Conservation (phyloP, 1,139 yeast species). For the Nakaseomyces kungkrabaensis region DNA sequence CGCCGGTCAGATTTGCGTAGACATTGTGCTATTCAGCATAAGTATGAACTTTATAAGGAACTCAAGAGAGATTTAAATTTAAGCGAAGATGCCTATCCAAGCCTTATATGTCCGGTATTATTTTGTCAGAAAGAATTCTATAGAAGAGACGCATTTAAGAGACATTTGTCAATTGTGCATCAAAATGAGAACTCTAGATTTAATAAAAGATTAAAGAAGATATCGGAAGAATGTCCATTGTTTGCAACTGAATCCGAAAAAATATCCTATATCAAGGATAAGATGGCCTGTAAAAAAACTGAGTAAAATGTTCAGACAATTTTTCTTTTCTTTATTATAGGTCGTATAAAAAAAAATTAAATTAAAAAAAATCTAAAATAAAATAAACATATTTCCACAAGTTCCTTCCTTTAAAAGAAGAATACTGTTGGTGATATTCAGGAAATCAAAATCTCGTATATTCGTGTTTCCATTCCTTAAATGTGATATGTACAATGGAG, state of each 20-base stretch:
- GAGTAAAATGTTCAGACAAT: not conserved
- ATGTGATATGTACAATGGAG: no score
- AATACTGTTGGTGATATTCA: no score
- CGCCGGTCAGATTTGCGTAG: constrained; percentile 52
- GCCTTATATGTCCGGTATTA: constrained; percentile 28
- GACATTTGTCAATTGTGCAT: constrained; percentile 48
- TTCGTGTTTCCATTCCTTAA: no score
- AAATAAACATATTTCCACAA: no score
- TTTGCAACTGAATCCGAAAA: constrained; percentile 6
- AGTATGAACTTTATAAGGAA: constrained; percentile 20
- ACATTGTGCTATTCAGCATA: constrained; percentile 52
- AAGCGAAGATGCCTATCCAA: constrained; percentile 24
- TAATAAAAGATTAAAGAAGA: constrained; percentile 31
- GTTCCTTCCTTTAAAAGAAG: no score
- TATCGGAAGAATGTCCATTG: constrained; percentile 6
- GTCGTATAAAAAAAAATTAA: no score
- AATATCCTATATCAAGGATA: constrained; percentile 6
- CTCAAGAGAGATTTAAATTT: constrained; percentile 20
- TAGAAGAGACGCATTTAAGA: constrained; percentile 46
- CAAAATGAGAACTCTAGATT: constrained; percentile 36
- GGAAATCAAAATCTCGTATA: no score
- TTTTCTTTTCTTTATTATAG: not conserved
- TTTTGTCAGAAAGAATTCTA: constrained; percentile 46
- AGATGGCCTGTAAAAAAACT: not conserved
- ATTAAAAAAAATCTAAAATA: no score